Evolutionary conservation across 345 rosid species (phyloP).

Genomic region (Melastoma malabathricum): DNA sequence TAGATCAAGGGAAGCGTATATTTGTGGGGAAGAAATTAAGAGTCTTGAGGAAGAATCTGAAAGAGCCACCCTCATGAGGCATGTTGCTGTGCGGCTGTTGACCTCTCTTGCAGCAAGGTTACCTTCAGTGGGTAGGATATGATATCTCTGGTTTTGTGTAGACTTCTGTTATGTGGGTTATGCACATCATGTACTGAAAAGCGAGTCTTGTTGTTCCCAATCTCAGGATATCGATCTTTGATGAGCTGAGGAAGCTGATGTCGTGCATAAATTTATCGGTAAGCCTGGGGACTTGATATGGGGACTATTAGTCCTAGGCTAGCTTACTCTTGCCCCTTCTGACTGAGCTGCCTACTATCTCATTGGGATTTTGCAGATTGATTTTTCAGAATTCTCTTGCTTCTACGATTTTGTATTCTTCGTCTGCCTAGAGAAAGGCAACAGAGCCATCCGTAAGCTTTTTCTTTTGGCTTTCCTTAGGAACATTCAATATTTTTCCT

Average conservation of each 20-base stretch:
- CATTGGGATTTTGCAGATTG: conserved; percentile 28
- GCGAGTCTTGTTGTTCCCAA: background rate
- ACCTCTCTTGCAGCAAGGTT: conserved; percentile 35
- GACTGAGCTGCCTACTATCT: too few relatives aligned
- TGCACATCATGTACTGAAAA: background rate
- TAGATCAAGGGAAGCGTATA: conserved; percentile 29
- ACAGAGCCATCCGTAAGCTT: conserved; percentile 80
- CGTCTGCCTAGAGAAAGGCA: conserved; percentile 89
- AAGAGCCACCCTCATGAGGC: conserved; percentile 30
- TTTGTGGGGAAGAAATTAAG: conserved; percentile 12
- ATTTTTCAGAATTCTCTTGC: conserved; percentile 53
- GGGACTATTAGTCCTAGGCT: too few relatives aligned
- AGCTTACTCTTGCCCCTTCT: too few relatives aligned
- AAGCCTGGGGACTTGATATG: conserved; percentile 8
- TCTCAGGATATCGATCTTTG: conserved; percentile 50
- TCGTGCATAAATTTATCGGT: conserved; percentile 53
- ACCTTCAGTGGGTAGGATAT: conserved; percentile 46
- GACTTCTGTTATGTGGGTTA: too few relatives aligned
- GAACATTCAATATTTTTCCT: background rate
- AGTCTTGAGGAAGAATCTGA: conserved; percentile 33
- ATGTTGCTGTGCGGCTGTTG: conserved; percentile 43
- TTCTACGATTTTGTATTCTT: conserved; percentile 95
- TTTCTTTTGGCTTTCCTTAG: background rate
- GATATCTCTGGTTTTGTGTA: background rate
- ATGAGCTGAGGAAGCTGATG: conserved; percentile 72